Conservation (phyloP, 306 rosid species). For the Gleditsia sinensis region DNA sequence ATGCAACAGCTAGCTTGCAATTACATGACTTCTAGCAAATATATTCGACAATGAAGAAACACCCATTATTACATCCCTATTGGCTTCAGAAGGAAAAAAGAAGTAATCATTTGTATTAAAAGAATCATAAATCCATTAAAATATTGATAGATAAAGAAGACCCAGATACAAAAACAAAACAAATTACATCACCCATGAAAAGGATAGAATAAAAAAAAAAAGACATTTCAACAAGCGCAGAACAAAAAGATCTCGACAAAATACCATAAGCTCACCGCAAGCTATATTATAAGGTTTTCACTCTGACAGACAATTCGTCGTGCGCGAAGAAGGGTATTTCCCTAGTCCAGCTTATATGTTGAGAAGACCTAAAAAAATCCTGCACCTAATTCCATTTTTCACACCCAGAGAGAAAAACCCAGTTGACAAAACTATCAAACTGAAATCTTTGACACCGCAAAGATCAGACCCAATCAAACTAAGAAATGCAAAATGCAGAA, state of each 20-base stretch:
- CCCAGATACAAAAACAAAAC: constrained; percentile 35
- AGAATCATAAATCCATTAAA: constrained; percentile 32
- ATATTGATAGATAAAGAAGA: constrained; percentile 23
- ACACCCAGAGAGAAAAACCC: constrained; percentile 21
- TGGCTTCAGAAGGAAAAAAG: constrained; percentile 14
- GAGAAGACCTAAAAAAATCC: constrained; percentile 9
- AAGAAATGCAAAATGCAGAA: no score
- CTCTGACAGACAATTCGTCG: constrained; percentile 30
- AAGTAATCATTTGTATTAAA: constrained; percentile 28
- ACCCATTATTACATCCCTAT: constrained; percentile 38
- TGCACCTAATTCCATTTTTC: constrained; percentile 39
- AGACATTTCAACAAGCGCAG: constrained; percentile 5
- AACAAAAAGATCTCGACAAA: constrained; percentile 1
- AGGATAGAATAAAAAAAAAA: neutral
- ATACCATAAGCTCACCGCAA: constrained; percentile 33
- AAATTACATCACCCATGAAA: constrained; percentile 15
- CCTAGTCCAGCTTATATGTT: neutral
- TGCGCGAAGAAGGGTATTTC: constrained; percentile 28
- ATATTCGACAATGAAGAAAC: constrained; percentile 35
- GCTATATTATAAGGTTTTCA: constrained; percentile 36
- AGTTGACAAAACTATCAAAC: no score
- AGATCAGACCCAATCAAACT: no score
- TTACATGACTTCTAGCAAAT: no score
- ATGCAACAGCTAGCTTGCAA: no score
- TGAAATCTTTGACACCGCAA: no score